Evolutionary conservation across 179 eudicot genomes (phyloP).

Genomic region (Beta corolliflora): DNA sequence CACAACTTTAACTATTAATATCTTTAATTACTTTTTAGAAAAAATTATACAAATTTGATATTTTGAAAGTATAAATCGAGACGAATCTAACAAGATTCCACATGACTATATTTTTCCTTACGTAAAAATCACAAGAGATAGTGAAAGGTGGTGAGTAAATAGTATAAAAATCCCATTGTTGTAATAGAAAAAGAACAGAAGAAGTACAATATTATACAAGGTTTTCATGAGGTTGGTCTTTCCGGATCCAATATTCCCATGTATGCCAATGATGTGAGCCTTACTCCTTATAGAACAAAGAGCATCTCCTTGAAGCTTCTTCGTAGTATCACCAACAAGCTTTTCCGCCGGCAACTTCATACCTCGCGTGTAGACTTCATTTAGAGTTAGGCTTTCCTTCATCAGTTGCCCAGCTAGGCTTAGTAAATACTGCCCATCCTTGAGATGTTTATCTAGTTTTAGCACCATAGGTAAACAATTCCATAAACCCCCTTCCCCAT

Average conservation of each 20-base stretch:
- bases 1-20: no score
- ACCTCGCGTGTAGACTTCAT: constrained; percentile 6
- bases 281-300: not conserved
- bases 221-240: constrained; percentile 13
- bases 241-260: constrained; percentile 14
- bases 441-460: not conserved
- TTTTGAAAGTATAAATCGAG: no score
- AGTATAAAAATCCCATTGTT: no score
- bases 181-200: no score
- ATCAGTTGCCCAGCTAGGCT: not conserved
- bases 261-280: constrained; percentile 5
- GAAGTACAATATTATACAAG: constrained; percentile 10
- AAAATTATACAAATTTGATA: no score
- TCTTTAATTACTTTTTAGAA: no score
- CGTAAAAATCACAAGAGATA: no score
- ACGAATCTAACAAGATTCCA: no score
- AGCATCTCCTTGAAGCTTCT: not conserved
- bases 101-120: no score
- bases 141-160: no score
- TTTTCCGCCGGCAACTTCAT: constrained; percentile 4
- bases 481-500: not conserved
- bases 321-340: constrained; percentile 10
- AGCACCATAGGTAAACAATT: not conserved
- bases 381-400: not conserved
- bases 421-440: constrained; percentile 6